phyloP scores from a whole-genome alignment of 2,329 filamentous ascomycete genomes.

The Tolypocladium ophioglossoides region DNA sequence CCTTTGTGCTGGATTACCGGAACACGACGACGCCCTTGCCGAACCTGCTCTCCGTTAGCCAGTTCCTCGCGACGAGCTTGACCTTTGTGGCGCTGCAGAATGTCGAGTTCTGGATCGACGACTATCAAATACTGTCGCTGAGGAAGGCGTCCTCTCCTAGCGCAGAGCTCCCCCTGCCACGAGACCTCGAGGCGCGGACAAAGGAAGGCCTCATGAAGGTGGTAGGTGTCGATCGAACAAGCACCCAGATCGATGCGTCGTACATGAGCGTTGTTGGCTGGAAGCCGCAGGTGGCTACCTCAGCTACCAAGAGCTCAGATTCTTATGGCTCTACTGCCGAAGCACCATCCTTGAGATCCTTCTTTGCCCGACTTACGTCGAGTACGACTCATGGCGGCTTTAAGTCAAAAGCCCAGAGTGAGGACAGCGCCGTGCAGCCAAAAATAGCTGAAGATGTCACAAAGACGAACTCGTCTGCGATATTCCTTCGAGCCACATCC shows the following conservation, averaged over 20 bases:
- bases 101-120: constrained; percentile 86
- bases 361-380: constrained; percentile 69
- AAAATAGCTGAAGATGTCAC: constrained; percentile 62
- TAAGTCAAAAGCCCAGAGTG: constrained; percentile 45
- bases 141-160: constrained; percentile 80
- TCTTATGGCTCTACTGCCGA: constrained; percentile 34
- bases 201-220: constrained; percentile 86
- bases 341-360: constrained; percentile 58
- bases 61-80: constrained; percentile 89
- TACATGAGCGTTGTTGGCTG: constrained; percentile 85
- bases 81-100: constrained; percentile 86
- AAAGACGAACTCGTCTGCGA: constrained; percentile 59
- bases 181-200: constrained; percentile 71
- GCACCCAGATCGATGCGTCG: constrained; percentile 81
- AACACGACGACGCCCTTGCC: constrained; percentile 81
- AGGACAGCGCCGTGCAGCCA: constrained; percentile 53
- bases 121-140: constrained; percentile 69
- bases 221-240: constrained; percentile 67
- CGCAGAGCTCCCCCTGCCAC: constrained; percentile 60
- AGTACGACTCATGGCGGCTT: constrained; percentile 37
- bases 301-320: constrained; percentile 32
- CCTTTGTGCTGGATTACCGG: constrained; percentile 91
- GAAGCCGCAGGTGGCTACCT: constrained; percentile 46
- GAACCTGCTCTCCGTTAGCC: constrained; percentile 72
- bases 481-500: constrained; percentile 82